These are phyloP conservation scores for Helenozyma rhizophorensis DNA, from an alignment of 805 yeast genomes.

Conservation along the genomic window DNA sequence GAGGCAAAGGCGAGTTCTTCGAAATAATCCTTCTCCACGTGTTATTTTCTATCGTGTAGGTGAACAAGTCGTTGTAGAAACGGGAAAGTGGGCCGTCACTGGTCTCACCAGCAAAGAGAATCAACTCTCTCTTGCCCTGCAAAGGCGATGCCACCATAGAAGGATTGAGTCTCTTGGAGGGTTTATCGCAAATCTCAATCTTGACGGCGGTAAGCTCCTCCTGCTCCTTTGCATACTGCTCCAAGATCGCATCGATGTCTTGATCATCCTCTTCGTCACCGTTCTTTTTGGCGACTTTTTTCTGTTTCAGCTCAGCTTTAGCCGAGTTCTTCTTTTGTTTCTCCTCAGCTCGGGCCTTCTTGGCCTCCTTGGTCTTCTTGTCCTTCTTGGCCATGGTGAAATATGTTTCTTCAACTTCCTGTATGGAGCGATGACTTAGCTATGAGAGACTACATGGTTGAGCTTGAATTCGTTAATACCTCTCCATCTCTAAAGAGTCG, in stretches of 20 bases:
- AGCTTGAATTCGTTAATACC: too few relatives aligned
- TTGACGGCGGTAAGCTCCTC: slow-evolving; percentile 69
- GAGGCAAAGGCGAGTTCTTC: slow-evolving; percentile 84
- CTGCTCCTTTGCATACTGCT: slow-evolving; percentile 75
- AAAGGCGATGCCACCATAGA: slow-evolving; percentile 71
- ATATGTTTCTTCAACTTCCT: too few relatives aligned
- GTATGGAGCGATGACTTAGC: too few relatives aligned
- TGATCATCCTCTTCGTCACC: slow-evolving; percentile 83
- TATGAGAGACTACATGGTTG: too few relatives aligned
- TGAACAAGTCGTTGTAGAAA: slow-evolving; percentile 77
- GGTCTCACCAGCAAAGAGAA: slow-evolving; percentile 88
- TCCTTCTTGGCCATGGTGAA: slow-evolving; percentile 75
- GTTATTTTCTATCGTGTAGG: slow-evolving; percentile 71
- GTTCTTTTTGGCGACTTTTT: slow-evolving; percentile 67
- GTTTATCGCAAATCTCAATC: slow-evolving; percentile 54
- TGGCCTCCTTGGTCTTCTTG: slow-evolving; percentile 85
- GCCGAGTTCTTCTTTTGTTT: slow-evolving; percentile 71
- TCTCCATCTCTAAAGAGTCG: too few relatives aligned
- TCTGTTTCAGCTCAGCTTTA: slow-evolving; percentile 71
- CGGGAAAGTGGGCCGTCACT: slow-evolving; percentile 48
- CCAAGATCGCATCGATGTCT: slow-evolving; percentile 80
- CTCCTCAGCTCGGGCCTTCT: slow-evolving; percentile 81
- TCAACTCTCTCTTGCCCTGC: slow-evolving; percentile 70
- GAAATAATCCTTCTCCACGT: slow-evolving; percentile 77
- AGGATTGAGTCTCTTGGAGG: slow-evolving; percentile 68